Percentiles rank a stretch among this genome's conserved stretches.
Evolutionary conservation across 2,329 filamentous ascomycete genomes (phyloP).

Genomic region (Curvularia hawaiiensis): DNA sequence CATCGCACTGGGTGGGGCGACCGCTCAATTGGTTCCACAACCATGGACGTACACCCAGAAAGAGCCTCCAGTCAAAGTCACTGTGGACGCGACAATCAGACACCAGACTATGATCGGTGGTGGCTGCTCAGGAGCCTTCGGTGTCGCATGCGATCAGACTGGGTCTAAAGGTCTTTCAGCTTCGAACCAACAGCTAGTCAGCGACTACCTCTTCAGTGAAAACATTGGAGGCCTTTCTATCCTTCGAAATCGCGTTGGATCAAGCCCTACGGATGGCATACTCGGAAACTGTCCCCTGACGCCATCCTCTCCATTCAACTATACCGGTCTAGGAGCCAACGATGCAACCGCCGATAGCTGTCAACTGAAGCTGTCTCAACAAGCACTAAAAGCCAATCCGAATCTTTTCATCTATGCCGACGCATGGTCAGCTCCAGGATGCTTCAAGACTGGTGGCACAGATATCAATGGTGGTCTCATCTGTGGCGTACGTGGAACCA

Average conservation of each 20-base stretch:
- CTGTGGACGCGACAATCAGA: constrained; percentile 4
- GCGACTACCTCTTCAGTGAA: constrained; percentile 52
- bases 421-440: constrained; percentile 56
- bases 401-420: constrained; percentile 52
- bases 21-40: constrained; percentile 9
- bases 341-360: constrained; percentile 32
- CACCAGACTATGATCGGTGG: constrained; percentile 15
- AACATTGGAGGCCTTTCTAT: constrained; percentile 50
- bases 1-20: neutral
- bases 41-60: constrained; percentile 10
- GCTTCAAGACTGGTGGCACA: constrained; percentile 55
- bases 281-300: constrained; percentile 12
- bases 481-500: constrained; percentile 46
- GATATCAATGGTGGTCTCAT: constrained; percentile 52
- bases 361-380: constrained; percentile 59
- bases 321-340: constrained; percentile 18
- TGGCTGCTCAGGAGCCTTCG: constrained; percentile 16
- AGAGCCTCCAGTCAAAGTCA: constrained; percentile 5
- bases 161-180: constrained; percentile 25
- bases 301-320: constrained; percentile 19
- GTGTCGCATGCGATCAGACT: constrained; percentile 15
- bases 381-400: constrained; percentile 51
- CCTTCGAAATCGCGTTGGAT: constrained; percentile 52
- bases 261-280: constrained; percentile 24
- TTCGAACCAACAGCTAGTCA: constrained; percentile 44